These are phyloP conservation scores for Boletus tomentosulus DNA, from an alignment of 768 basidiomycete genomes.

Conservation along the genomic window DNA sequence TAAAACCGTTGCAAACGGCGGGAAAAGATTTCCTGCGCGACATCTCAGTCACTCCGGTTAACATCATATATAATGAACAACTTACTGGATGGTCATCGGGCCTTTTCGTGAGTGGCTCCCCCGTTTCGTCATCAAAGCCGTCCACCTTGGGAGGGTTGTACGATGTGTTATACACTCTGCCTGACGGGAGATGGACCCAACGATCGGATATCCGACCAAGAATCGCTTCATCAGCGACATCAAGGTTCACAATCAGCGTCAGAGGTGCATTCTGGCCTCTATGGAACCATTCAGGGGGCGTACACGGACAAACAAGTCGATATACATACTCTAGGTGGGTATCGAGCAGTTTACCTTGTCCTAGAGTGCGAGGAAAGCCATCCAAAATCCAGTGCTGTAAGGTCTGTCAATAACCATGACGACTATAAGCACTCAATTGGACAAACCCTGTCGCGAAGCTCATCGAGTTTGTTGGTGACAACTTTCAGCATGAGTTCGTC, in stretches of 20 bases:
- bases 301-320: background rate
- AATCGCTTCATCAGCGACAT: conserved; percentile 86
- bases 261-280: conserved; percentile 64
- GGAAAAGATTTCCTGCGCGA: conserved; percentile 65
- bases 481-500: conserved; percentile 80
- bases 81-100: conserved; percentile 87
- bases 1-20: conserved; percentile 77
- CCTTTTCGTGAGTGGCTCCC: conserved; percentile 81
- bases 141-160: conserved; percentile 81
- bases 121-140: conserved; percentile 82
- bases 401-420: background rate
- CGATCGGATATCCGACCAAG: conserved; percentile 84
- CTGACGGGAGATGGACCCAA: conserved; percentile 85
- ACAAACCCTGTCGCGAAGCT: conserved; percentile 59
- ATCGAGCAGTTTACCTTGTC: conserved; percentile 80
- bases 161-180: conserved; percentile 84
- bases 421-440: background rate
- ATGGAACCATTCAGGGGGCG: background rate
- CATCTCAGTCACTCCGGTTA: conserved; percentile 2
- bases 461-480: conserved; percentile 66
- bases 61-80: conserved; percentile 8
- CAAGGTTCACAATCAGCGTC: conserved; percentile 79
- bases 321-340: conserved; percentile 59
- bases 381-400: conserved; percentile 86
- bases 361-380: conserved; percentile 86